A percentile compares a stretch with the other conserved stretches of the same genome.
Evolutionary conservation across 495 filamentous ascomycete genomes (phyloP).

Genomic region (Polyplosphaeria fusca): DNA sequence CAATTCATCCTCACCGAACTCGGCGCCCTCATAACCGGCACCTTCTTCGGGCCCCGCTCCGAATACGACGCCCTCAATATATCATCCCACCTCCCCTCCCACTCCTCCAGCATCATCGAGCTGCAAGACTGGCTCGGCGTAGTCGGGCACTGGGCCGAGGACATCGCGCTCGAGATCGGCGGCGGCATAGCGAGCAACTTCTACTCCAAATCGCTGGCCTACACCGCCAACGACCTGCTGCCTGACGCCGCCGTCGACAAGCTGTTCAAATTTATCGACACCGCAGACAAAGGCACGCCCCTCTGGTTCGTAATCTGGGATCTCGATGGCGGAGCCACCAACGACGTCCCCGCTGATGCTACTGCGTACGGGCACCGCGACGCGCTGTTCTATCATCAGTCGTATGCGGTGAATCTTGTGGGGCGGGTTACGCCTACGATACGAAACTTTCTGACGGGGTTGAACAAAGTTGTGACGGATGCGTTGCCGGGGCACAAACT

Average conservation of each 20-base stretch:
- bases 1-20: conserved; percentile 37
- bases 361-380: conserved; percentile 50
- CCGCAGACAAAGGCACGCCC: conserved; percentile 44
- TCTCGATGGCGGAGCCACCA: conserved; percentile 46
- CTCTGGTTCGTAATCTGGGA: conserved; percentile 49
- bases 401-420: conserved; percentile 45
- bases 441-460: conserved; percentile 43
- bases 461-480: conserved; percentile 44
- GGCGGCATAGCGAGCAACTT: conserved; percentile 45
- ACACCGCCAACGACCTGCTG: conserved; percentile 47
- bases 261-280: conserved; percentile 48
- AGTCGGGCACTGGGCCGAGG: conserved; percentile 50
- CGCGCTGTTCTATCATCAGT: conserved; percentile 47
- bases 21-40: conserved; percentile 42
- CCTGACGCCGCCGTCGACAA: conserved; percentile 41
- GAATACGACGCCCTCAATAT: conserved; percentile 44
- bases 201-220: conserved; percentile 50
- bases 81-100: conserved; percentile 39
- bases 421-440: conserved; percentile 43
- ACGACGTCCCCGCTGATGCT: conserved; percentile 42
- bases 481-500: conserved; percentile 20
- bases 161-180: conserved; percentile 34
- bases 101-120: conserved; percentile 40
- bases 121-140: conserved; percentile 57
- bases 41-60: conserved; percentile 44